Percentiles rank a stretch among this genome's conserved stretches.
phyloP scores from a whole-genome alignment of 768 basidiomycete genomes.

The Boletus subparvulus region DNA sequence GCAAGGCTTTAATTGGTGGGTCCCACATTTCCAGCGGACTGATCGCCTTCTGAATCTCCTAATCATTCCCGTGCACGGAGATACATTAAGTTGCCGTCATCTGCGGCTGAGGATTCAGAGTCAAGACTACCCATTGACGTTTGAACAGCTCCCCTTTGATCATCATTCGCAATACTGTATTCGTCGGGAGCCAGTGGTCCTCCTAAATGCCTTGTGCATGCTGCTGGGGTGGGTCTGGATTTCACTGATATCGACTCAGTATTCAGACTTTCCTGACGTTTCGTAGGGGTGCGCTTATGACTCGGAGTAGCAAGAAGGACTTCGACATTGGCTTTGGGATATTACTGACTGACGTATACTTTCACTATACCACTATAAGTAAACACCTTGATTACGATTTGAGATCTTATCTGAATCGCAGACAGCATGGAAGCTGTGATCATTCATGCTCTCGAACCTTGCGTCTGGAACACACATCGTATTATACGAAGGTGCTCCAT shows the following conservation, averaged over 20 bases:
- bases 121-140: constrained; percentile 47
- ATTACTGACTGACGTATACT: constrained; percentile 55
- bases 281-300: constrained; percentile 60
- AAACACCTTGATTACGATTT: not conserved
- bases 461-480: constrained; percentile 53
- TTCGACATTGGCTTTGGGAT: constrained; percentile 43
- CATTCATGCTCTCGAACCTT: constrained; percentile 55
- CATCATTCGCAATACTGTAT: constrained; percentile 83
- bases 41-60: not conserved
- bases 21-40: not conserved
- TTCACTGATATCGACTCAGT: not conserved
- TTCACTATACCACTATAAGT: constrained; percentile 71
- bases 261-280: not conserved
- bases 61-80: constrained; percentile 7
- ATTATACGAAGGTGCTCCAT: constrained; percentile 69
- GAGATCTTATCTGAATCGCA: constrained; percentile 23
- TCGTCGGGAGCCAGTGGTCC: constrained; percentile 86
- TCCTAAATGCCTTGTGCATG: constrained; percentile 83
- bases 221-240: constrained; percentile 55
- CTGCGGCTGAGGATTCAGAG: constrained; percentile 35
- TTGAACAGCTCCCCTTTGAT: constrained; percentile 72
- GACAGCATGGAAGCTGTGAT: constrained; percentile 90
- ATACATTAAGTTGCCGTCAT: constrained; percentile 31
- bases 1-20: constrained; percentile 31
- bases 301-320: constrained; percentile 59